Evolutionary conservation across 139 green algal genomes (phyloP).

Genomic region (Spirogloea muscicola): DNA sequence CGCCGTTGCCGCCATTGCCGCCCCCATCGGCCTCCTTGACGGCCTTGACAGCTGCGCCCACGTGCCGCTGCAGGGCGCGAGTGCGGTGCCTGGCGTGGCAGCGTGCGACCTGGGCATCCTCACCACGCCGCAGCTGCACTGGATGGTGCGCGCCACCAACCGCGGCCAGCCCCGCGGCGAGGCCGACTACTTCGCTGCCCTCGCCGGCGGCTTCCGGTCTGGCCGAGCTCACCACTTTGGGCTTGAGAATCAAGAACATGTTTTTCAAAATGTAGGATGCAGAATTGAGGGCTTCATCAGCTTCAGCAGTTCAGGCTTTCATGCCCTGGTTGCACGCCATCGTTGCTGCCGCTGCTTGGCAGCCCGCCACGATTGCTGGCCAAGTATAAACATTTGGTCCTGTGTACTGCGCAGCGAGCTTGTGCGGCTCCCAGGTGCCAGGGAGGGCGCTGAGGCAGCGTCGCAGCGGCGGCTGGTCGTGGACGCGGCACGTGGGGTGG

Average conservation of each 20-base stretch:
- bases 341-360: too few relatives aligned
- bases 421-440: too few relatives aligned
- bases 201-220: slow-evolving; percentile 54
- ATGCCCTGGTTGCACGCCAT: too few relatives aligned
- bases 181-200: slow-evolving; percentile 59
- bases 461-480: slow-evolving; percentile 56
- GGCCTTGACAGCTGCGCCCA: too few relatives aligned
- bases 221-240: neutral
- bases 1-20: too few relatives aligned
- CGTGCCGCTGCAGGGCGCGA: slow-evolving; percentile 21
- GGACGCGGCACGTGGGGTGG: slow-evolving; percentile 94
- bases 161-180: slow-evolving; percentile 31
- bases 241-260: too few relatives aligned
- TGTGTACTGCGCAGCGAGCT: too few relatives aligned
- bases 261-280: too few relatives aligned
- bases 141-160: slow-evolving; percentile 56
- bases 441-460: neutral
- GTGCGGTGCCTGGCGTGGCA: slow-evolving; percentile 19
- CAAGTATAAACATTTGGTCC: too few relatives aligned
- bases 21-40: slow-evolving; percentile 50
- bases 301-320: too few relatives aligned
- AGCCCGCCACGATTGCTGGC: too few relatives aligned
- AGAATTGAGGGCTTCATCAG: too few relatives aligned
- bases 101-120: slow-evolving; percentile 58
- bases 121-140: slow-evolving; percentile 96